These are phyloP conservation scores for Colletotrichum aenigma DNA, from an alignment of 2,329 filamentous ascomycete genomes.

Conservation along the genomic window DNA sequence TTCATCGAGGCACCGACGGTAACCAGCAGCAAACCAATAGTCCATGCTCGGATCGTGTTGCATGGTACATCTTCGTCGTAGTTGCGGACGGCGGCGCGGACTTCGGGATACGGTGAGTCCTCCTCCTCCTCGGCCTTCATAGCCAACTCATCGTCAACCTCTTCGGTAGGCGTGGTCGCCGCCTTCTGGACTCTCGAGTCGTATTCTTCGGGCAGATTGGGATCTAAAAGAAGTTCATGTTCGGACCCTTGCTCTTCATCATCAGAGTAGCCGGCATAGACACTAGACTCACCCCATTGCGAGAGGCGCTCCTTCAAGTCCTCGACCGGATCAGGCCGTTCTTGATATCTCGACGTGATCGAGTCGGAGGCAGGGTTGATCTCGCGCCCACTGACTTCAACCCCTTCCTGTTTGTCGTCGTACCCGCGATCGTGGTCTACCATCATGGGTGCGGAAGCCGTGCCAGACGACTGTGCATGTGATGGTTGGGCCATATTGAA, in stretches of 20 bases:
- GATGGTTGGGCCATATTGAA: constrained; percentile 33
- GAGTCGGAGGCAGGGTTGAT: constrained; percentile 23
- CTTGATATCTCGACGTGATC: constrained; percentile 19
- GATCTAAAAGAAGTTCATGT: constrained; percentile 61
- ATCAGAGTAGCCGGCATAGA: constrained; percentile 38
- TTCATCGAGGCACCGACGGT: constrained; percentile 65
- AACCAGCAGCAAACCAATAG: constrained; percentile 62
- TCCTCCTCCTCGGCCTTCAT: constrained; percentile 51
- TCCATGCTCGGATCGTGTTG: constrained; percentile 70
- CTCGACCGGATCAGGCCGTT: constrained; percentile 27
- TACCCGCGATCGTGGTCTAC: constrained; percentile 29
- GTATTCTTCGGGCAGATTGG: constrained; percentile 52
- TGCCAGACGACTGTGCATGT: constrained; percentile 35
- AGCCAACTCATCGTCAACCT: constrained; percentile 31
- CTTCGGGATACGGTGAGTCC: constrained; percentile 70
- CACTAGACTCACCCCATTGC: constrained; percentile 44
- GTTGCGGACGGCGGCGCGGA: constrained; percentile 67
- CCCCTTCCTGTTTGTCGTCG: constrained; percentile 29
- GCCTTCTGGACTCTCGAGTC: constrained; percentile 31
- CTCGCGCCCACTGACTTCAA: constrained; percentile 34
- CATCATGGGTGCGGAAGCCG: constrained; percentile 24
- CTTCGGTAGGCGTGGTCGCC: constrained; percentile 13
- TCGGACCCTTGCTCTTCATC: constrained; percentile 54
- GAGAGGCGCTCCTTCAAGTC: constrained; percentile 40
- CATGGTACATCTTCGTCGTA: constrained; percentile 69